Conservation (phyloP, 2,329 filamentous ascomycete genomes). For the Exophiala calicioides region DNA sequence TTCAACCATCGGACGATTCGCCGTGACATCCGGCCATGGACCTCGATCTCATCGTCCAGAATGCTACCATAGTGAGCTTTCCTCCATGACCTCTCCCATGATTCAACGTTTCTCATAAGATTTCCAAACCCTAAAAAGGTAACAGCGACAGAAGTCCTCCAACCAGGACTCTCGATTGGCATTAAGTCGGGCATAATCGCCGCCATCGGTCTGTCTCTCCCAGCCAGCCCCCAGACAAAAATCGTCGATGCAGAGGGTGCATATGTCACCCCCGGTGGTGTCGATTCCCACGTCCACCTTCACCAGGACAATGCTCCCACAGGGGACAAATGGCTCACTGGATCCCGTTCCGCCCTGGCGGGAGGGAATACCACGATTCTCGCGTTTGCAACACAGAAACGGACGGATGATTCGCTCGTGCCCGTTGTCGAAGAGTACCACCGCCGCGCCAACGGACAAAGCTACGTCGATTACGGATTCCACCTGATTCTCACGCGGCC, state of each 20-base stretch:
- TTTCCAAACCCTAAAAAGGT: slow-evolving; percentile 36
- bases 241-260: slow-evolving; percentile 46
- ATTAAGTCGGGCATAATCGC: slow-evolving; percentile 50
- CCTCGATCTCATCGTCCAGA: slow-evolving; percentile 45
- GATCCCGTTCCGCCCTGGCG: slow-evolving; percentile 57
- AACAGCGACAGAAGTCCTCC: slow-evolving; percentile 50
- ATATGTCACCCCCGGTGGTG: slow-evolving; percentile 44
- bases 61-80: slow-evolving; percentile 43
- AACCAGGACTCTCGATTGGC: slow-evolving; percentile 49
- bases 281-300: slow-evolving; percentile 54
- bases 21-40: no score
- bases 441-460: slow-evolving; percentile 44
- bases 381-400: slow-evolving; percentile 58
- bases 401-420: slow-evolving; percentile 48
- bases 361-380: slow-evolving; percentile 62
- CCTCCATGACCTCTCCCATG: slow-evolving; percentile 11
- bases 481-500: slow-evolving; percentile 50
- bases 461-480: slow-evolving; percentile 59
- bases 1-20: no score
- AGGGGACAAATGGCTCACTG: slow-evolving; percentile 50
- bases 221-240: slow-evolving; percentile 36
- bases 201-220: slow-evolving; percentile 45
- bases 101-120: slow-evolving; percentile 8
- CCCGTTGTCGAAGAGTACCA: slow-evolving; percentile 53
- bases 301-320: slow-evolving; percentile 48